Conservation (phyloP, 176 grass and related monocot genomes). For the Cymbopogon citratus region DNA sequence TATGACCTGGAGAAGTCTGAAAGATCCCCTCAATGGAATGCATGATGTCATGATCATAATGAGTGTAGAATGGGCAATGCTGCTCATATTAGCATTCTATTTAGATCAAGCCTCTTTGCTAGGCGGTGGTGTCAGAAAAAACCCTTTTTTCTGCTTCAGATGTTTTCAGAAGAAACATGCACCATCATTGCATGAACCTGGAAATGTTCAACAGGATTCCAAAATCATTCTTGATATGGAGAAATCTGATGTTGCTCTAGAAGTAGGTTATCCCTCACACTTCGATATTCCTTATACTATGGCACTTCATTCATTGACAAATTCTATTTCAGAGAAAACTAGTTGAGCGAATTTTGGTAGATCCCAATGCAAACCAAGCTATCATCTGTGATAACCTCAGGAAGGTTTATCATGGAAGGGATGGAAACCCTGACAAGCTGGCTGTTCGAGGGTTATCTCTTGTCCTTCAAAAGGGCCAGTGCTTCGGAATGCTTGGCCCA, state of each 20-base stretch:
- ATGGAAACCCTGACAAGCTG: slow-evolving; percentile 60
- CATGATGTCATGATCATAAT: slow-evolving; percentile 50
- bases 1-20: slow-evolving; percentile 52
- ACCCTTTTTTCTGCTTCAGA: slow-evolving; percentile 32
- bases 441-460: slow-evolving; percentile 56
- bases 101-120: slow-evolving; percentile 33
- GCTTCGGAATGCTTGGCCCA: slow-evolving; percentile 75
- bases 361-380: slow-evolving; percentile 36
- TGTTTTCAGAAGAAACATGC: slow-evolving; percentile 28
- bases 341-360: slow-evolving; percentile 45
- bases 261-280: slow-evolving; percentile 44
- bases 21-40: slow-evolving; percentile 57
- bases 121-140: slow-evolving; percentile 18
- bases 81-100: slow-evolving; percentile 54
- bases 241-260: slow-evolving; percentile 47
- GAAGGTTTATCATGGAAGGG: slow-evolving; percentile 52
- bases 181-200: slow-evolving; percentile 21
- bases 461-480: slow-evolving; percentile 48
- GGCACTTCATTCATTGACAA: not conserved
- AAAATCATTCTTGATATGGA: slow-evolving; percentile 44
- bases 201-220: slow-evolving; percentile 8
- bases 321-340: slow-evolving; percentile 35
- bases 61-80: slow-evolving; percentile 53
- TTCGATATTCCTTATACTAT: not conserved
- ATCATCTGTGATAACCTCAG: slow-evolving; percentile 56